Evolutionary conservation across 169 alveolate genomes (phyloP).

Genomic region (Plasmodium blacklocki): DNA sequence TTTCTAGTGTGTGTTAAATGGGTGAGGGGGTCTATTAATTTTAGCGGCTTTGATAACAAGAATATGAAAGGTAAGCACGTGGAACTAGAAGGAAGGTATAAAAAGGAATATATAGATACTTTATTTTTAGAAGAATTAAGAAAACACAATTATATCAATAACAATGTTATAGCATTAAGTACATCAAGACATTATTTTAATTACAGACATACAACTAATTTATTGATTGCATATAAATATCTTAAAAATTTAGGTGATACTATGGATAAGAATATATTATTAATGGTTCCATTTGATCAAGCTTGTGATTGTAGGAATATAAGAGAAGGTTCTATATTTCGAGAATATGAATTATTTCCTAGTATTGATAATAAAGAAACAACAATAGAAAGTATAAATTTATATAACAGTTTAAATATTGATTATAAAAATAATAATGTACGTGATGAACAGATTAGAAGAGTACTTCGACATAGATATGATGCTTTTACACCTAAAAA

Average conservation of each 20-base stretch:
- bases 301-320: constrained; percentile 74
- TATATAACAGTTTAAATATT: constrained; percentile 34
- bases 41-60: constrained; percentile 49
- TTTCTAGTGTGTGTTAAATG: constrained; percentile 6
- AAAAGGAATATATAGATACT: constrained; percentile 27
- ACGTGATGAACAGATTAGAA: constrained; percentile 59
- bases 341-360: constrained; percentile 33
- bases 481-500: constrained; percentile 55
- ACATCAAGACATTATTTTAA: constrained; percentile 85
- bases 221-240: constrained; percentile 62
- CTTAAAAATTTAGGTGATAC: constrained; percentile 53
- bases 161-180: constrained; percentile 76
- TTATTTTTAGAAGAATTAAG: constrained; percentile 51
- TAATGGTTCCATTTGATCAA: constrained; percentile 74
- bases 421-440: constrained; percentile 73
- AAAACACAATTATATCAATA: constrained; percentile 77
- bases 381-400: constrained; percentile 13
- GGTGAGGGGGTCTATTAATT: constrained; percentile 25
- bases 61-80: constrained; percentile 62
- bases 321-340: constrained; percentile 45
- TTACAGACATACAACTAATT: constrained; percentile 83
- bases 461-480: constrained; percentile 67
- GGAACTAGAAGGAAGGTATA: constrained; percentile 15
- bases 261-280: constrained; percentile 43
- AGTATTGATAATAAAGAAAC: constrained; percentile 10